Evolutionary conservation across 768 basidiomycete genomes (phyloP).

Genomic region (Suillus decipiens): DNA sequence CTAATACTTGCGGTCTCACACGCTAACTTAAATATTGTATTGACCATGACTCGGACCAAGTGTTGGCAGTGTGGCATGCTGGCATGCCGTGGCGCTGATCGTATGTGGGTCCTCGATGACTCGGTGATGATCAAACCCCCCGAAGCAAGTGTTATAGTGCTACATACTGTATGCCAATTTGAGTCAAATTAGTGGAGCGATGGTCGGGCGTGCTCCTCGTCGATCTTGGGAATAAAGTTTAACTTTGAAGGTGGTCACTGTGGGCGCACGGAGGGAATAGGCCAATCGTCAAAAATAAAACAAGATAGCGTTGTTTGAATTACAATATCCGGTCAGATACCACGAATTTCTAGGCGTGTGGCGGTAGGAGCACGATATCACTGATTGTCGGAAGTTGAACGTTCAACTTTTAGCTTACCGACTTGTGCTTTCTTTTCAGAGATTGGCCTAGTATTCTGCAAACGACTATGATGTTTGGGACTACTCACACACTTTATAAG

Average conservation of each 20-base stretch:
- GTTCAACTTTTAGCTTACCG: not conserved
- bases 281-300: not conserved
- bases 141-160: not conserved
- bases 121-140: not conserved
- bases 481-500: not conserved
- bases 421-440: not conserved
- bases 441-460: not conserved
- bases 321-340: not conserved
- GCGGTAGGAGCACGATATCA: too few relatives aligned
- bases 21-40: not conserved
- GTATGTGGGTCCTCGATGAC: not conserved
- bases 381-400: not conserved
- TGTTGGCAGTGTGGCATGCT: not conserved
- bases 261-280: not conserved
- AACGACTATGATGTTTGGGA: not conserved
- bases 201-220: not conserved
- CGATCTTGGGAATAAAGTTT: slow-evolving; percentile 3
- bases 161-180: not conserved
- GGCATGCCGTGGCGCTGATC: not conserved
- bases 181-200: not conserved
- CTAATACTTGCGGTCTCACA: slow-evolving; percentile 3
- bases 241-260: slow-evolving; percentile 4
- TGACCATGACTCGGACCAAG: not conserved
- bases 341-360: not conserved
- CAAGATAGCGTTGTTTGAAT: not conserved